These are phyloP conservation scores for Meyerozyma carpophila DNA, from an alignment of 1,139 yeast genomes.

Conservation along the genomic window DNA sequence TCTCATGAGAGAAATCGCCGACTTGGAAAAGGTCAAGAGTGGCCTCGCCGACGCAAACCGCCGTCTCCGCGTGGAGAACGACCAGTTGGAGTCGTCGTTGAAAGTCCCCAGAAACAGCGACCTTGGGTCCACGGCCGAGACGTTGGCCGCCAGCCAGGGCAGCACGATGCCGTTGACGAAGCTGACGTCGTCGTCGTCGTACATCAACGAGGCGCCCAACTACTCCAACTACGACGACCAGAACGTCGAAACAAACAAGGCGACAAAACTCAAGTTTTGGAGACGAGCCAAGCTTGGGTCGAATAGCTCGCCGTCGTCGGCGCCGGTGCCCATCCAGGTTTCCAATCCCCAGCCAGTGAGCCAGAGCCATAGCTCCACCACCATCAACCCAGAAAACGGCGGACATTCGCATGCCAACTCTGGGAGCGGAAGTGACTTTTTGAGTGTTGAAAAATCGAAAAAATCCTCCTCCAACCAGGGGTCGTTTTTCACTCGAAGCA, in stretches of 20 bases:
- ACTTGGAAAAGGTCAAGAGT: conserved; percentile 22
- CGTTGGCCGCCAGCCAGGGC: conserved; percentile 4
- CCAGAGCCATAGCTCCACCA: background rate
- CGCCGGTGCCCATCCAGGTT: background rate
- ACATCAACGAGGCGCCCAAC: conserved; percentile 14
- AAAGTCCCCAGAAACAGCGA: background rate
- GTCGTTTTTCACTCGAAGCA: conserved; percentile 33
- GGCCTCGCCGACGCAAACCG: conserved; percentile 21
- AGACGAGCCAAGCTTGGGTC: conserved; percentile 38
- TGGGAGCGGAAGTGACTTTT: background rate
- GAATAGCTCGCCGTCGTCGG: conserved; percentile 2
- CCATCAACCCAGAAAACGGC: background rate
- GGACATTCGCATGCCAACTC: background rate
- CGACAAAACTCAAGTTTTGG: conserved; percentile 50
- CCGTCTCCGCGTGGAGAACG: conserved; percentile 21
- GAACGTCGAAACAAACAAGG: conserved; percentile 36
- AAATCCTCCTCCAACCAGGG: conserved; percentile 7
- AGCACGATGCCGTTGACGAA: conserved; percentile 7
- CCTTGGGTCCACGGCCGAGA: background rate
- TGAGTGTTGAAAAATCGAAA: background rate
- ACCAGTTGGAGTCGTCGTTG: conserved; percentile 11
- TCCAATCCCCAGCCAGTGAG: background rate
- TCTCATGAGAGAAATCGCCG: conserved; percentile 24
- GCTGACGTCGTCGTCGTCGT: conserved; percentile 11
- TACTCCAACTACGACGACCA: conserved; percentile 18